Evolutionary conservation across 2,329 filamentous ascomycete genomes (phyloP).

Genomic region (Lachnum nothofagi): DNA sequence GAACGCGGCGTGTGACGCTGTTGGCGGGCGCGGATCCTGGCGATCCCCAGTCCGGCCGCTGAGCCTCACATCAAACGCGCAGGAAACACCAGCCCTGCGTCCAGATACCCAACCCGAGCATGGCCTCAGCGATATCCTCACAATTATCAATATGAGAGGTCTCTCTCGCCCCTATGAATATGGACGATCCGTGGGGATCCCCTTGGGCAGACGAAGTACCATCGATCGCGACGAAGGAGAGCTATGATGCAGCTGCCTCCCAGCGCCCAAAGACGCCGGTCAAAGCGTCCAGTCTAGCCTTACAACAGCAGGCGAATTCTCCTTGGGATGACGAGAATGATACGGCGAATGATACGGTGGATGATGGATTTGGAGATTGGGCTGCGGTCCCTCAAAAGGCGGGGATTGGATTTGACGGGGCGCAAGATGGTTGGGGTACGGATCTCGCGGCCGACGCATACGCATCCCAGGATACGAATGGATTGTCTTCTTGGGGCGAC

Average conservation of each 20-base stretch:
- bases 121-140: too few relatives aligned
- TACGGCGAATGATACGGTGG: constrained; percentile 8
- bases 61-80: constrained; percentile 8
- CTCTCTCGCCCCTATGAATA: constrained; percentile 25
- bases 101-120: constrained; percentile 8
- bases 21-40: neutral
- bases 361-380: constrained; percentile 29
- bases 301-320: constrained; percentile 21
- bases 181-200: constrained; percentile 37
- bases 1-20: constrained; percentile 10
- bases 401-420: constrained; percentile 16
- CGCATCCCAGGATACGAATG: constrained; percentile 3
- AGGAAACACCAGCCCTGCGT: constrained; percentile 1
- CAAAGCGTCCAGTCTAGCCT: constrained; percentile 14
- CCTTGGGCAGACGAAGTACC: constrained; percentile 35
- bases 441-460: constrained; percentile 1
- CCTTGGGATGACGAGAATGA: constrained; percentile 29
- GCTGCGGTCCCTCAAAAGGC: constrained; percentile 13
- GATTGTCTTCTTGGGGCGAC: constrained; percentile 16
- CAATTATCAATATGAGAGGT: constrained; percentile 30
- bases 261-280: constrained; percentile 17
- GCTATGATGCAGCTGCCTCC: neutral
- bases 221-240: constrained; percentile 11
- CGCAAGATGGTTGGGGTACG: constrained; percentile 15
- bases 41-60: constrained; percentile 1